Percentiles rank a stretch among this genome's conserved stretches.
Conservation (phyloP, 169 alveolate genomes). For the Plasmodium reichenowi region DNA sequence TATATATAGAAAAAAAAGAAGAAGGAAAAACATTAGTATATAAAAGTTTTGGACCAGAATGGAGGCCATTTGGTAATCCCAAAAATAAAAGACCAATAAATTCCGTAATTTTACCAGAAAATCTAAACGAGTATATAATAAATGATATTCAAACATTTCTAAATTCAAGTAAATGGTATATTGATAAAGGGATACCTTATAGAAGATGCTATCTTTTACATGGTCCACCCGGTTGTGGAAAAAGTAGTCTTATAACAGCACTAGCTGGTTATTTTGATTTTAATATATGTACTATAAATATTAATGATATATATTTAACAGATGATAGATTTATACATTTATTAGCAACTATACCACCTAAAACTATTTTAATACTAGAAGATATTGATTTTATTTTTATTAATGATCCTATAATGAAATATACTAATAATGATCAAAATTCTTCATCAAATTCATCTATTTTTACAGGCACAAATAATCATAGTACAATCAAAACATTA, state of each 20-base stretch:
- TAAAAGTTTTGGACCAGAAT: constrained; percentile 82
- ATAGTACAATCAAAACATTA: constrained; percentile 48
- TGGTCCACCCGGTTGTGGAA: constrained; percentile 92
- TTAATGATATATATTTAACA: constrained; percentile 84
- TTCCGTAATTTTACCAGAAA: constrained; percentile 78
- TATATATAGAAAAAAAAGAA: constrained; percentile 66
- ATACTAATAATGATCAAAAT: neutral
- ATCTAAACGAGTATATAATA: constrained; percentile 38
- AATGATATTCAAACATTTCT: constrained; percentile 58
- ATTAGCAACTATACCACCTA: constrained; percentile 83
- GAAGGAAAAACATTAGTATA: constrained; percentile 84
- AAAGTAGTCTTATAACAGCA: constrained; percentile 88
- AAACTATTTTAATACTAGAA: constrained; percentile 72
- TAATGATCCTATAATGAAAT: neutral
- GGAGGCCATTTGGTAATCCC: constrained; percentile 87
- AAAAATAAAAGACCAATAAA: constrained; percentile 83
- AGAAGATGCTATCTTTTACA: constrained; percentile 87
- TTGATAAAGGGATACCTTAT: constrained; percentile 87
- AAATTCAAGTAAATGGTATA: constrained; percentile 82
- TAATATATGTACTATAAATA: constrained; percentile 86
- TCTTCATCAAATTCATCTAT: neutral
- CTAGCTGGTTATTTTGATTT: constrained; percentile 87
- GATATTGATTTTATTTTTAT: constrained; percentile 70
- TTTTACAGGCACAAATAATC: neutral
- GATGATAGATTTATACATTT: constrained; percentile 87